Conservation (phyloP, 495 filamentous ascomycete species). For the Recurvomyces mirabilis region DNA sequence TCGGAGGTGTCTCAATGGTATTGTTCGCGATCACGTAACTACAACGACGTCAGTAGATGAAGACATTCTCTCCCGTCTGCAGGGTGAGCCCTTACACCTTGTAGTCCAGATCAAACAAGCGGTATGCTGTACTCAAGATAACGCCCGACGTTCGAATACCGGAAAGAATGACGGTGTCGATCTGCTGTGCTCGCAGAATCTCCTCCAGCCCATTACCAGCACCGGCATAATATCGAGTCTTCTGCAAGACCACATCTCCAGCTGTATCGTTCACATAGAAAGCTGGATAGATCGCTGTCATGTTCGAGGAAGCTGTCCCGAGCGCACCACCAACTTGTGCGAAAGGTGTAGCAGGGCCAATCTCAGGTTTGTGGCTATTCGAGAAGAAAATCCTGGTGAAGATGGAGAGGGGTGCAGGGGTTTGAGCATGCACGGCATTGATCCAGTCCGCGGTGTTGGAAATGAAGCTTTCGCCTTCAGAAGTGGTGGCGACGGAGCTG, state of each 20-base stretch:
- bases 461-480: constrained; percentile 28
- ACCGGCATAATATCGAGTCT: constrained; percentile 36
- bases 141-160: constrained; percentile 36
- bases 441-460: constrained; percentile 29
- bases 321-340: constrained; percentile 13
- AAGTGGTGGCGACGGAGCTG: constrained; percentile 24
- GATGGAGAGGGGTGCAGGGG: constrained; percentile 29
- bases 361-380: constrained; percentile 25
- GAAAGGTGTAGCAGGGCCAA: constrained; percentile 30
- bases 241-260: constrained; percentile 32
- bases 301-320: constrained; percentile 21
- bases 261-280: constrained; percentile 27
- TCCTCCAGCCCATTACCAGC: constrained; percentile 34
- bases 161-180: constrained; percentile 36
- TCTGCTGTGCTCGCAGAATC: constrained; percentile 32
- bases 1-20: constrained; percentile 33
- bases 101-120: constrained; percentile 37
- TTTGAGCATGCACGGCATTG: constrained; percentile 31
- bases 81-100: constrained; percentile 31
- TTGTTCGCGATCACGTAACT: constrained; percentile 34
- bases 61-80: too few species aligned
- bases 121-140: constrained; percentile 35
- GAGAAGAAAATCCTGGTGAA: constrained; percentile 35
- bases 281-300: constrained; percentile 25
- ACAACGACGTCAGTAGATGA: too few species aligned